A percentile compares a stretch with the other conserved stretches of the same genome.
Evolutionary conservation across 2,329 filamentous ascomycete genomes (phyloP).

Genomic region (Penicillium sp.): DNA sequence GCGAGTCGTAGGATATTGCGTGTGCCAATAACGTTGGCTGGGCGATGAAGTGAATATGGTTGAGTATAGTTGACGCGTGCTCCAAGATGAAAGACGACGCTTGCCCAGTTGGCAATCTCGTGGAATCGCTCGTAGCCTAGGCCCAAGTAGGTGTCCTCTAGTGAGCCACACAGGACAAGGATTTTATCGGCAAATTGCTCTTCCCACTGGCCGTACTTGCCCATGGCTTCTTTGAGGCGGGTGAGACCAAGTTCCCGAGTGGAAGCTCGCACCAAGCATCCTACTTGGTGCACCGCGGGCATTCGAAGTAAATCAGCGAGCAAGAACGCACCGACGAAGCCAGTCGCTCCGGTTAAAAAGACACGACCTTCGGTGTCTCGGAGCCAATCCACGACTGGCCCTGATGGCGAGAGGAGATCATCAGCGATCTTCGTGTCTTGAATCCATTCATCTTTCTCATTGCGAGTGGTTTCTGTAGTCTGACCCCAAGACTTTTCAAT

Average conservation of each 20-base stretch:
- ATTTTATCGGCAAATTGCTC: slow-evolving; percentile 3
- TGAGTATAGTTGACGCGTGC: slow-evolving; percentile 68
- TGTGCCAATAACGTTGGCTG: slow-evolving; percentile 67
- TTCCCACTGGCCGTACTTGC: slow-evolving; percentile 9
- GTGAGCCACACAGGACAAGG: slow-evolving; percentile 14
- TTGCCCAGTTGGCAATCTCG: slow-evolving; percentile 49
- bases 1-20: slow-evolving; percentile 66
- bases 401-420: slow-evolving; percentile 4
- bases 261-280: slow-evolving; percentile 56
- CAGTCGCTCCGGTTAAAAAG: slow-evolving; percentile 76
- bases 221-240: slow-evolving; percentile 4
- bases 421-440: slow-evolving; percentile 16
- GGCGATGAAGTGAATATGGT: slow-evolving; percentile 61
- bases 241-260: not conserved
- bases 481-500: no score
- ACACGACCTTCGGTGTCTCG: slow-evolving; percentile 37
- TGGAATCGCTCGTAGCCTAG: slow-evolving; percentile 9
- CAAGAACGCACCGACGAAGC: slow-evolving; percentile 59
- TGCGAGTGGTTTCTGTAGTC: not conserved
- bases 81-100: slow-evolving; percentile 71
- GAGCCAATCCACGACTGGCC: slow-evolving; percentile 17
- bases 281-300: slow-evolving; percentile 47
- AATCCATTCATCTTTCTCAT: slow-evolving; percentile 15
- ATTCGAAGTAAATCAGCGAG: slow-evolving; percentile 61
- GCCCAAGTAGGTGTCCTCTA: slow-evolving; percentile 59